Evolutionary conservation across 306 rosid genomes (phyloP).

Genomic region (Neltuma alba): DNA sequence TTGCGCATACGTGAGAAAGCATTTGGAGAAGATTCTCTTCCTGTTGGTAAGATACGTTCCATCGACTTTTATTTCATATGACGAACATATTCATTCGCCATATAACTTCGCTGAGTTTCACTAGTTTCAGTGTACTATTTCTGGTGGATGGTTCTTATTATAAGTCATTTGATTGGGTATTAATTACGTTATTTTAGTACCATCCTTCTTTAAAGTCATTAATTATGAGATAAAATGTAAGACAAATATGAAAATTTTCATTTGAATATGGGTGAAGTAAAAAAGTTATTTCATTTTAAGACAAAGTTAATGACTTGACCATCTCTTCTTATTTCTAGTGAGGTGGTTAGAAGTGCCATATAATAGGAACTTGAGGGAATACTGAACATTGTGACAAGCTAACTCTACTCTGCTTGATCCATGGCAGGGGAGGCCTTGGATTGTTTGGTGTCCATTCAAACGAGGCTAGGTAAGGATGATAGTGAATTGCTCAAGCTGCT

Average conservation of each 20-base stretch:
- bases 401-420: background rate
- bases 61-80: background rate
- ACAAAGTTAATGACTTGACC: no score
- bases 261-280: no score
- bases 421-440: conserved; percentile 90
- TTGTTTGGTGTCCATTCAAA: conserved; percentile 84
- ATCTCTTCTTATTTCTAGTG: no score
- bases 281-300: no score
- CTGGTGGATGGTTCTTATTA: background rate
- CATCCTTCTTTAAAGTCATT: no score
- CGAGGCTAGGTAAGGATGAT: conserved; percentile 59
- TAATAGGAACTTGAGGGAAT: no score
- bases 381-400: no score
- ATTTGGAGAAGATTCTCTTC: conserved; percentile 75
- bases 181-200: no score
- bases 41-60: conserved; percentile 66
- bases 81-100: background rate
- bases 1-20: conserved; percentile 77
- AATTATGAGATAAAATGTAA: no score
- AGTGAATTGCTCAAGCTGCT: conserved; percentile 59
- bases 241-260: no score
- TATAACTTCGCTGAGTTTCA: conserved; percentile 18
- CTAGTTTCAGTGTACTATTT: background rate
- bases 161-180: no score
- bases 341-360: no score